Conservation (phyloP, 2,329 filamentous ascomycete species). For the Trichoderma sp. region DNA sequence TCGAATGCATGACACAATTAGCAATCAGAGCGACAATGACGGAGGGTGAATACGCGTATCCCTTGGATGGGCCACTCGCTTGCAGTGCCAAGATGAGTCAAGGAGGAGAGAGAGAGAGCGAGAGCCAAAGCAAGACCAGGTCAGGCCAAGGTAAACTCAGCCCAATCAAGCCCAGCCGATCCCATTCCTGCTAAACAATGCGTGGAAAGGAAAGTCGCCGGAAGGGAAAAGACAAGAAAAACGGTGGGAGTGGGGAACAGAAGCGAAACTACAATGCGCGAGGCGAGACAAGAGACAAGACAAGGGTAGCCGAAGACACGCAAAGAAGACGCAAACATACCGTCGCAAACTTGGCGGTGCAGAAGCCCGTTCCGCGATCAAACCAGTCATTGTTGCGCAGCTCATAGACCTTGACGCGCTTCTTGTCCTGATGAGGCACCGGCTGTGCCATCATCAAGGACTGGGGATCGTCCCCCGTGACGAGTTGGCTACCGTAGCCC, state of each 20-base stretch:
- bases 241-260: not conserved
- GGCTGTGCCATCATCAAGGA: conserved; percentile 69
- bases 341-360: conserved; percentile 71
- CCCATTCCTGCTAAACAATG: not conserved
- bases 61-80: not conserved
- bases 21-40: conserved; percentile 1
- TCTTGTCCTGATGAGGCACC: conserved; percentile 68
- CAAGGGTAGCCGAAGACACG: not conserved
- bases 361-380: conserved; percentile 94
- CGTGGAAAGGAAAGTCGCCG: not conserved
- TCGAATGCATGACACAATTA: not conserved
- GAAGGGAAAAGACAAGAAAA: not conserved
- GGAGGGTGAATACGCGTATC: not conserved
- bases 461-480: conserved; percentile 54
- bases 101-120: not conserved
- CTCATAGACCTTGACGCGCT: conserved; percentile 97
- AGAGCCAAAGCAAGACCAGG: not conserved
- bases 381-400: conserved; percentile 99
- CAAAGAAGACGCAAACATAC: conserved; percentile 50
- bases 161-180: not conserved
- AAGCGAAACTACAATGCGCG: not conserved
- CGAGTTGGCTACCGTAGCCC: conserved; percentile 48
- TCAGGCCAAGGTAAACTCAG: not conserved
- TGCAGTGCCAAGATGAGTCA: not conserved
- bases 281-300: not conserved